Conservation (phyloP, 2,329 filamentous ascomycete genomes). For the Fusarium oligoseptatum region DNA sequence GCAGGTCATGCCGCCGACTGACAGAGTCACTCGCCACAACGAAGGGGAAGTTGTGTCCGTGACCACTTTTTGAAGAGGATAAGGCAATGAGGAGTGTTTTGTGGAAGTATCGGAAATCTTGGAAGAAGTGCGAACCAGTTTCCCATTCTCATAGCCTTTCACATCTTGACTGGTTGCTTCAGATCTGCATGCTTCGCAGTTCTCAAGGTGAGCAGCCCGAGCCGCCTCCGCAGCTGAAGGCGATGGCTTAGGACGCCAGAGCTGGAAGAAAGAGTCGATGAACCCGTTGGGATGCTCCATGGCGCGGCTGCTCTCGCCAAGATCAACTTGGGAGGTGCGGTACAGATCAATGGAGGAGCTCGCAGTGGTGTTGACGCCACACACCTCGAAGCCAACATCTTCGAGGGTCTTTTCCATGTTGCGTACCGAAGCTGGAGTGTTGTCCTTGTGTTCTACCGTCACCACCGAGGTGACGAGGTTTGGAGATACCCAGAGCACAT, state of each 20-base stretch:
- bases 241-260: slow-evolving; percentile 47
- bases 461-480: slow-evolving; percentile 80
- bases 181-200: slow-evolving; percentile 54
- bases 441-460: slow-evolving; percentile 67
- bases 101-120: slow-evolving; percentile 18
- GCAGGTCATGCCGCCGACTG: slow-evolving; percentile 81
- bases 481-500: slow-evolving; percentile 71
- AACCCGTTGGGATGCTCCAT: slow-evolving; percentile 37
- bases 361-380: slow-evolving; percentile 59
- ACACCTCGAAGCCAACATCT: slow-evolving; percentile 70
- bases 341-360: slow-evolving; percentile 48
- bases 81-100: slow-evolving; percentile 14
- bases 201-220: slow-evolving; percentile 52
- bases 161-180: slow-evolving; percentile 10
- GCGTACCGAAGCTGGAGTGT: slow-evolving; percentile 58
- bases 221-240: slow-evolving; percentile 40
- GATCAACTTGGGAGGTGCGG: slow-evolving; percentile 36
- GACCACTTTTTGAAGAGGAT: slow-evolving; percentile 44
- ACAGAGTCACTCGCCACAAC: slow-evolving; percentile 65
- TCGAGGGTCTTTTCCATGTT: slow-evolving; percentile 63
- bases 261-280: slow-evolving; percentile 50
- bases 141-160: slow-evolving; percentile 17
- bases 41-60: slow-evolving; percentile 24
- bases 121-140: slow-evolving; percentile 22
- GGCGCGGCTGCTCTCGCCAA: slow-evolving; percentile 42